Percentiles rank a stretch among this genome's conserved stretches.
These are phyloP conservation scores for Clavaria fumosa DNA, from an alignment of 768 basidiomycete genomes.

Conservation along the genomic window DNA sequence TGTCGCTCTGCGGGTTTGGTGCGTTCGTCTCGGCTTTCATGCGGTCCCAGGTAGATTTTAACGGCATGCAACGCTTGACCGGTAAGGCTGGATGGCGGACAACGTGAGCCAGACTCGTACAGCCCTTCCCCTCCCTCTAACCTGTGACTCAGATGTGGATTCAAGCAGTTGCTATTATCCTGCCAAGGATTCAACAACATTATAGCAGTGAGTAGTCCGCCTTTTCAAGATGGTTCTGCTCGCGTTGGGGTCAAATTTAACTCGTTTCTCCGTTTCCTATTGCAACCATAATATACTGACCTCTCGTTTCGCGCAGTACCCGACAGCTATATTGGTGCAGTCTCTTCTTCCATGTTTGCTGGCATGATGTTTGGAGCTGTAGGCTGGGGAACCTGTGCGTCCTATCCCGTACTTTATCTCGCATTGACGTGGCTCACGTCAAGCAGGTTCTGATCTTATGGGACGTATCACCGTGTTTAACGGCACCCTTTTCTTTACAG, in stretches of 20 bases:
- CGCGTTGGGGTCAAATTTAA: too few species aligned
- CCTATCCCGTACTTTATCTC: not conserved
- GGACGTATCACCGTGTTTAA: conserved; percentile 90
- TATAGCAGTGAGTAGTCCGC: conserved; percentile 40
- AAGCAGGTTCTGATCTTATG: conserved; percentile 63
- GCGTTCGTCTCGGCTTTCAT: conserved; percentile 17
- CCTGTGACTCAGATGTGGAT: conserved; percentile 67
- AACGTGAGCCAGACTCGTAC: conserved; percentile 40
- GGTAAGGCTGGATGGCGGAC: conserved; percentile 81
- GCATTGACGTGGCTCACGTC: not conserved
- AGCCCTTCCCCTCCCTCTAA: conserved; percentile 14
- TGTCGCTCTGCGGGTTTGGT: conserved; percentile 85
- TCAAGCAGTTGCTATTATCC: conserved; percentile 77
- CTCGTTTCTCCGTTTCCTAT: too few species aligned
- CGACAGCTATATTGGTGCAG: conserved; percentile 59
- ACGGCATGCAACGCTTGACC: not conserved
- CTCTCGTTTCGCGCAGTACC: conserved; percentile 36
- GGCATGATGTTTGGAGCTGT: conserved; percentile 97
- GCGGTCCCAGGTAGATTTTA: not conserved
- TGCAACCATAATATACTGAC: too few species aligned
- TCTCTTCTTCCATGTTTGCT: conserved; percentile 81
- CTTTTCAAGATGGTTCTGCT: not conserved
- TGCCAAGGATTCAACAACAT: conserved; percentile 93
- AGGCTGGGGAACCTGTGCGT: conserved; percentile 75
- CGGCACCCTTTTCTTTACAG: conserved; percentile 77